Percentiles rank a stretch among this genome's conserved stretches.
These are phyloP conservation scores for Sordariomycetes sp. DNA, from an alignment of 2,329 filamentous ascomycete species.

Conservation along the genomic window DNA sequence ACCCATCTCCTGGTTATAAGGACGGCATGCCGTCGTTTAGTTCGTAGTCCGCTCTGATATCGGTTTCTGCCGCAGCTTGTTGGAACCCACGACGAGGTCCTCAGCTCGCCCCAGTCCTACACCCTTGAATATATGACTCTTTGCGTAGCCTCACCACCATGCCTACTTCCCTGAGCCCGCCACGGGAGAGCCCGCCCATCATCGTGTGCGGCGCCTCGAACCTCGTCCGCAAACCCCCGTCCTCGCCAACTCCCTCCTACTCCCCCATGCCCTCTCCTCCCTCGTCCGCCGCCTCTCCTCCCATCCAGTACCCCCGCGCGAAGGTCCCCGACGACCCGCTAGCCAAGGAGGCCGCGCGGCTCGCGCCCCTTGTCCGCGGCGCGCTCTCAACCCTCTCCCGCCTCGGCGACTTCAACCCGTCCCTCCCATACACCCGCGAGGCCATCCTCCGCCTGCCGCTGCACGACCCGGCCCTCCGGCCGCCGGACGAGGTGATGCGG, in stretches of 20 bases:
- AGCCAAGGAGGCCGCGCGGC: conserved; percentile 13
- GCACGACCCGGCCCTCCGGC: conserved; percentile 11
- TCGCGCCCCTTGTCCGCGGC: conserved; percentile 17
- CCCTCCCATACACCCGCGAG: conserved; percentile 18
- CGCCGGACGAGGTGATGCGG: conserved; percentile 18
- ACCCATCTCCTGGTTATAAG: too few relatives aligned
- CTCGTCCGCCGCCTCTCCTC: neutral
- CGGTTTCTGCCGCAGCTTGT: too few relatives aligned
- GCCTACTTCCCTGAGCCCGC: neutral
- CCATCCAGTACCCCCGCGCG: too few relatives aligned
- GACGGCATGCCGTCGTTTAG: too few relatives aligned
- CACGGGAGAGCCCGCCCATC: neutral
- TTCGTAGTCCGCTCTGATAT: too few relatives aligned
- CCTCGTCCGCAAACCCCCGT: neutral
- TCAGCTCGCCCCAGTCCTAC: too few relatives aligned
- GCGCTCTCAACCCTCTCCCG: conserved; percentile 16
- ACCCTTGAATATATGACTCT: neutral
- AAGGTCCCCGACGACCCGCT: neutral
- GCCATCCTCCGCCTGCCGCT: conserved; percentile 23
- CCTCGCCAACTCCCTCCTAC: neutral
- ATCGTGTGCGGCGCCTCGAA: conserved; percentile 3
- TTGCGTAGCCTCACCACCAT: neutral
- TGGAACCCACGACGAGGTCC: too few relatives aligned
- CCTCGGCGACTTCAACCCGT: conserved; percentile 17
- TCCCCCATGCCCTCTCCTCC: neutral